A percentile compares a stretch with the other conserved stretches of the same genome.
phyloP scores from a whole-genome alignment of 2,329 filamentous ascomycete species.

The Corinectria fuckeliana region DNA sequence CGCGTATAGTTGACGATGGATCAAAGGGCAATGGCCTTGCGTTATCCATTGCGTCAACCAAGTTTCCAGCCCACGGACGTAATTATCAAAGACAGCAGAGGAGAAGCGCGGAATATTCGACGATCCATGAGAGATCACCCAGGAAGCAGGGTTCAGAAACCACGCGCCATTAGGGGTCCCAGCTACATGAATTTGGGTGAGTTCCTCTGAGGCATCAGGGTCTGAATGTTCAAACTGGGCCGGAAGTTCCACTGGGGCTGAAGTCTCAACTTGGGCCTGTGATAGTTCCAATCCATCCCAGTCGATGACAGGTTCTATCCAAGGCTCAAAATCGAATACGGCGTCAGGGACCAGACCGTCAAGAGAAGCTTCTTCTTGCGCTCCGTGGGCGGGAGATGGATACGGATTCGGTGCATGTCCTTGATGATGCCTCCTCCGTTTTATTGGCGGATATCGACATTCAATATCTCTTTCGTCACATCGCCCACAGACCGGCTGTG shows the following conservation, averaged over 20 bases:
- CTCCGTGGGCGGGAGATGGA: not conserved
- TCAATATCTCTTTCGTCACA: constrained; percentile 17
- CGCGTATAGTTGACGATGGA: constrained; percentile 16
- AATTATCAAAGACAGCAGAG: constrained; percentile 3
- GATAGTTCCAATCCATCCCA: not conserved
- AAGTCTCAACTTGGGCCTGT: not conserved
- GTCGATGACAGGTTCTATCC: not conserved
- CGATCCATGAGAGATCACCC: not conserved
- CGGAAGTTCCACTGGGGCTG: not conserved
- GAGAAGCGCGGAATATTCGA: not conserved
- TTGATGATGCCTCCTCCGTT: not conserved
- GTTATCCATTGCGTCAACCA: constrained; percentile 15
- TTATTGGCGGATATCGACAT: constrained; percentile 11
- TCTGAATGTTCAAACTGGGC: not conserved
- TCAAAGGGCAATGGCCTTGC: constrained; percentile 12
- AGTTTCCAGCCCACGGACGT: not conserved
- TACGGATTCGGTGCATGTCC: not conserved
- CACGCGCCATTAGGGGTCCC: not conserved
- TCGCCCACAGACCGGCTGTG: constrained; percentile 10
- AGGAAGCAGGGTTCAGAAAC: not conserved
- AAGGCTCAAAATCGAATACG: constrained; percentile 2
- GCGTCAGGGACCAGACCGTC: not conserved
- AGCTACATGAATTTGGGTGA: not conserved
- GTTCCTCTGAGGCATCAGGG: not conserved
- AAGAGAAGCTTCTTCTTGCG: not conserved